Conservation (phyloP, 768 basidiomycete species). For the Tephrocybe sp. region DNA sequence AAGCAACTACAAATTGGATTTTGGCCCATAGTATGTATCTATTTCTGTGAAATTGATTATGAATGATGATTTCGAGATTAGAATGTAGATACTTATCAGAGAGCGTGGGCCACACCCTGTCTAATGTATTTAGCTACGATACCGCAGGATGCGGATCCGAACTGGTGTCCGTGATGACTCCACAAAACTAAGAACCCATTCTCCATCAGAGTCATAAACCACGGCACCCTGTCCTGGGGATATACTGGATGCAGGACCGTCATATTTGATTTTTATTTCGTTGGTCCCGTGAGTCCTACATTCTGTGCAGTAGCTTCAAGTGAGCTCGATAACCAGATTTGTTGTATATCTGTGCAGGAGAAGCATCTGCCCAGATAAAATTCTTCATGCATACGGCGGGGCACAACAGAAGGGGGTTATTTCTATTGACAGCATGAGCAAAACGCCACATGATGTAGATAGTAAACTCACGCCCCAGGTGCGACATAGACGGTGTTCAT, state of each 20-base stretch:
- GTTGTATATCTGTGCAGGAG: constrained; percentile 45
- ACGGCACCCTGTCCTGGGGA: constrained; percentile 81
- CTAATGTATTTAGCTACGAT: too few relatives aligned
- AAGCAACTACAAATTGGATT: too few relatives aligned
- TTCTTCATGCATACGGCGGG: constrained; percentile 39
- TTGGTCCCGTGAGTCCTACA: constrained; percentile 32
- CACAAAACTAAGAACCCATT: constrained; percentile 88
- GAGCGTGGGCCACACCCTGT: too few relatives aligned
- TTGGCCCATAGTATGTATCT: too few relatives aligned
- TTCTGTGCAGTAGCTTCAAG: constrained; percentile 73
- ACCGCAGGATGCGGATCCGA: too few relatives aligned
- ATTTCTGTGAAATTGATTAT: too few relatives aligned
- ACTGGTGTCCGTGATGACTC: constrained; percentile 52
- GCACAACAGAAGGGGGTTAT: constrained; percentile 58
- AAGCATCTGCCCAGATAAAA: constrained; percentile 76
- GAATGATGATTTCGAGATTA: too few relatives aligned
- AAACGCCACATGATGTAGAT: neutral
- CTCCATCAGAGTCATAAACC: constrained; percentile 63
- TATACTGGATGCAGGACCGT: constrained; percentile 63
- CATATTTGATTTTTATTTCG: constrained; percentile 48
- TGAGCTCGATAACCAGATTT: constrained; percentile 46
- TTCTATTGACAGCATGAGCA: constrained; percentile 32
- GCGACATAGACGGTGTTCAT: constrained; percentile 77
- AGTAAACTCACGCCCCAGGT: constrained; percentile 58
- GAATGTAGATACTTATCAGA: too few relatives aligned